Base-by-base conservation (phyloP, 352 stramenopile genomes). In the Phytophthora cactorum region DNA sequence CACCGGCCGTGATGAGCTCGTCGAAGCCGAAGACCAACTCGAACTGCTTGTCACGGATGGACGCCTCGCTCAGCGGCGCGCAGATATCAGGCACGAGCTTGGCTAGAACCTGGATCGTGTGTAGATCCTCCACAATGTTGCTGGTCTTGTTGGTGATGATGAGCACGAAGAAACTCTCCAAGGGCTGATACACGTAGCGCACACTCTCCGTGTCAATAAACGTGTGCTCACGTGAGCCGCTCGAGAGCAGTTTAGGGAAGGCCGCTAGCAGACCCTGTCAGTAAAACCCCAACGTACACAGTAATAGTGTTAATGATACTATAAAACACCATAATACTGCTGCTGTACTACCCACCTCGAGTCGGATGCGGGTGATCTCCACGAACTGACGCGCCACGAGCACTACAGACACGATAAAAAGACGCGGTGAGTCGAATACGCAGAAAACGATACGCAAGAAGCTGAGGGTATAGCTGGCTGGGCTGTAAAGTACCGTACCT, bases 21-120 rank as follows among this genome's bases (percentile, higher is more conserved):
- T 99, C 98, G 77, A 99, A 99, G 29, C 97, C 97, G 72, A 99
- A 99, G 61, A 99, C 92, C 25, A 99, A 81, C 74, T 99, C 97
- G 74, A 99, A 99, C 50, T 97, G 93, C 77, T 99, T 97, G 61
- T 99, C 96, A 49, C 91, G 90, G 61, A 99, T 97, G 38, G 93
- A 88, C 32, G 96, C 86, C 72, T 99, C 97, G 53, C 92, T 97
- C 17, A 99, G 63, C 36, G 90, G 88, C 25, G 91, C 94, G 44
- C 95, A 97, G 49, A 99, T 97, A 68, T 99, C 96, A 4, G 96
- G 96, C 59, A 99, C 93, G 39, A 99, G 91, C 84, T 99, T 99
- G 32, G 96, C 92, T 36, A 99, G 84, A 60, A 99, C 72, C 59
- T 98, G 94, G 36, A 99, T 93, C 38, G 97, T 99, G 60, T 99